Evolutionary conservation across 2,329 filamentous ascomycete species (phyloP).

Genomic region (Hirsutella rhossiliensis): DNA sequence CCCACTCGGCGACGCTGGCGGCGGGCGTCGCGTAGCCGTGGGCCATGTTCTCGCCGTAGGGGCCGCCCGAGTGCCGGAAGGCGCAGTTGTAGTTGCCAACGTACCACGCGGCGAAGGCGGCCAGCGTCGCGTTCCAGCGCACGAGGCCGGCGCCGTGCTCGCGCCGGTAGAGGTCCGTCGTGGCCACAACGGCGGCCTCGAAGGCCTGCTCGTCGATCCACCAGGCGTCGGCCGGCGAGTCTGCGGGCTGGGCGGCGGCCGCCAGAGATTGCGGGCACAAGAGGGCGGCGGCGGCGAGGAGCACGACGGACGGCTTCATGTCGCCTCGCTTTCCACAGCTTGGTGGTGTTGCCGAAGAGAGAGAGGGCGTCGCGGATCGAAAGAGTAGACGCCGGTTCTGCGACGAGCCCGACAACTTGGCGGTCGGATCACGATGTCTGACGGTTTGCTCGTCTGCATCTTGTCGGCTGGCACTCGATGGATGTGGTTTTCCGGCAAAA

Average conservation of each 20-base stretch:
- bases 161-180: slow-evolving; percentile 53
- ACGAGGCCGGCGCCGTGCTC: slow-evolving; percentile 49
- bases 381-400: too few species aligned
- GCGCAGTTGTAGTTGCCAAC: slow-evolving; percentile 27
- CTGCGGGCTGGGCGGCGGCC: background rate
- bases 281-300: background rate
- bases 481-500: too few species aligned
- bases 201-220: slow-evolving; percentile 18
- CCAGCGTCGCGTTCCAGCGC: slow-evolving; percentile 54
- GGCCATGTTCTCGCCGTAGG: slow-evolving; percentile 65
- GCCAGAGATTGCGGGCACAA: background rate
- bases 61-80: slow-evolving; percentile 46
- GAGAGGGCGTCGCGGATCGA: too few species aligned
- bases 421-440: too few species aligned
- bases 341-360: too few species aligned
- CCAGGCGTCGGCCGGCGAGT: background rate
- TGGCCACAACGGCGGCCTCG: slow-evolving; percentile 45
- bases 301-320: background rate
- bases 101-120: slow-evolving; percentile 40
- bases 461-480: too few species aligned
- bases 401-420: too few species aligned
- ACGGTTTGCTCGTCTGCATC: too few species aligned
- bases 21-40: slow-evolving; percentile 50
- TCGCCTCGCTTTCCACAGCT: background rate
- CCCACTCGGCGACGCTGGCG: slow-evolving; percentile 54